Evolutionary conservation across 805 yeast genomes (phyloP), one percentile per base, ranked within the genome.

Genomic region (Saccharomycopsis synnaedendra): DNA sequence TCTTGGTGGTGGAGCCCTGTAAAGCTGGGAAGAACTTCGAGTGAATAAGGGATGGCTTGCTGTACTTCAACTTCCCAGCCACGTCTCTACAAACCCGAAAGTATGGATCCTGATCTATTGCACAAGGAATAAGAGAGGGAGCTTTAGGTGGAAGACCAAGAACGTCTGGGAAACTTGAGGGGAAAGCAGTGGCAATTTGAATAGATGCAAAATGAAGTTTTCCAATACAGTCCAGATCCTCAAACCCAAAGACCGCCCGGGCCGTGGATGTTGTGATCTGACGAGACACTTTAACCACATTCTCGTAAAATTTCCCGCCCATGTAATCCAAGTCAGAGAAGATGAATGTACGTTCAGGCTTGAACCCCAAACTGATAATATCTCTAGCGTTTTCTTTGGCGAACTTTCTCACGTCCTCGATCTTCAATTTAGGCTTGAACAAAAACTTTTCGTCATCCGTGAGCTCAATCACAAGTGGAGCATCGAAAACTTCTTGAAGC

Each of bases 31-130:
- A 93, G 67, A 93, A 93, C 65, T 85, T 83, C 47, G 98, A 81
- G 66, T 93, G 97, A 54, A 93, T 72, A 62, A 93, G 75, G 6
- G 96, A 79, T 19, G 97, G 97, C 67, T 93, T 93, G 53, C 88
- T 70, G 63, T 75, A 94, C 65, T 82, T 84, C 63, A 93, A 75
- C 66, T 90, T 93, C 60, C 81, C 88, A 7, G 98, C 97, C 55
- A 93, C 98, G 64, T 93, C 98, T 68, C 98, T 77, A 66, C 96
- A 86, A 28, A 93, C 94, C 67, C 98, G 77, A 72, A 93, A 93
- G 66, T 93, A 93, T 32, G 98, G 97, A 65, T 93, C 98, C 71
- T 90, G 98, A 64, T 93, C 98, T 63, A 93, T 93, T 43, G 98
- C 98, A 74, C 98, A 93, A 38, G 98, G 98, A 64, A 93, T 93